Base-by-base conservation (phyloP, 768 basidiomycete genomes). In the Hysterangium stoloniferum region DNA sequence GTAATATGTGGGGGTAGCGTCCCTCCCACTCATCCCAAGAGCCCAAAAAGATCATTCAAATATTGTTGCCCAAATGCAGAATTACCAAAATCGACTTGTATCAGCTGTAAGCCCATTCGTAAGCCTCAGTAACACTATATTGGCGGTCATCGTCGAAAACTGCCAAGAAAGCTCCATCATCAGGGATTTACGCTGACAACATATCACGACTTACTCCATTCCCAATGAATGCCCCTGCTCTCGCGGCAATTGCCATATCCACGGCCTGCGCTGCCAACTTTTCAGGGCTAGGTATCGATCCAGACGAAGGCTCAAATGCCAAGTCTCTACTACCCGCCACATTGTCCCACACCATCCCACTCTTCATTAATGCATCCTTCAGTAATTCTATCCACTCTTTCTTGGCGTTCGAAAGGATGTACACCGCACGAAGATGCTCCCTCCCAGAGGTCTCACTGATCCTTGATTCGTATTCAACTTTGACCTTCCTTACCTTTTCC, bases 191-290 rank as follows among this genome's bases (percentile, higher is more conserved):
- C n/a, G n/a, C n/a, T n/a, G n/a, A n/a, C n/a, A n/a, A n/a, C 6
- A 19, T 12, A 29, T 13, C 29, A 32, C 19, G 35, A 66, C 80
- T 56, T 59, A 82, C 82, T 52, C 83, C 84, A 58, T 86, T 86
- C 7, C 84, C 84, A 37, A 86, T 66, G 54, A 86, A 77, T 50
- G 78, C 70, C 56, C 82, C 75, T 1, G 82, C 82, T 45, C 79
- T 65, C 59, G 78, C 70, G 9, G 73, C 83, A 35, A 85, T 73
- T 55, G 80, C 68, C 82, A 85, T 84, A 62, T 86, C 84, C 58
- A 81, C 62, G 3, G 77, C 73, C 62, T 82, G 78, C 19, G 72
- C 66, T 9, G 82, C 72, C 9, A 73, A 75, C 54, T 73, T 73
- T 48, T 77, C 75, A 9, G 65, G 69, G 32, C 24, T 38, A 11